Conservation (phyloP, 2,329 filamentous ascomycete genomes). For the Trichoderma atroviride region DNA sequence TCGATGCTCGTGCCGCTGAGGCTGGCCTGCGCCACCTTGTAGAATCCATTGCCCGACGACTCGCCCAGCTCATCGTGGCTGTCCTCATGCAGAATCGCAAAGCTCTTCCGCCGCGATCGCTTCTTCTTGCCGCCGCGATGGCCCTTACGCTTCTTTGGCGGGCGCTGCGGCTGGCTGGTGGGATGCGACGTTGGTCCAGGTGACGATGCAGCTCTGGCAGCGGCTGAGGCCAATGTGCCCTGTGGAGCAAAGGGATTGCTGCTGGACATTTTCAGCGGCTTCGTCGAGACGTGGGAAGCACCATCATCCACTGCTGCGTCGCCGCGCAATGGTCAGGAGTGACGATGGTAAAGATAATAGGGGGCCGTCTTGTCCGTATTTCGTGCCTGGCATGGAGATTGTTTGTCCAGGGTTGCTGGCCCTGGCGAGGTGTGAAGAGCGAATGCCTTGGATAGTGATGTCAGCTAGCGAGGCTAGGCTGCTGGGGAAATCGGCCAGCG, state of each 20-base stretch:
- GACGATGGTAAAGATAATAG: neutral
- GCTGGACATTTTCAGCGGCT: conserved; percentile 29
- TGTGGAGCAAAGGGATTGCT: conserved; percentile 39
- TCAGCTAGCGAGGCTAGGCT: conserved; percentile 10
- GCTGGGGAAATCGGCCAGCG: neutral
- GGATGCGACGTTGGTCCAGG: conserved; percentile 13
- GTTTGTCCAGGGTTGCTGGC: conserved; percentile 22
- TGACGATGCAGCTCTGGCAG: conserved; percentile 15
- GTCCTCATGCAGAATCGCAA: conserved; percentile 67
- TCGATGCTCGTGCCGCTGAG: conserved; percentile 85
- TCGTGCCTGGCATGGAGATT: neutral
- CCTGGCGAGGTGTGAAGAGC: neutral
- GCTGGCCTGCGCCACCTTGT: conserved; percentile 56
- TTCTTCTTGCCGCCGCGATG: conserved; percentile 80
- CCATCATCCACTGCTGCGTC: conserved; percentile 12
- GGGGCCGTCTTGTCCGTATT: neutral
- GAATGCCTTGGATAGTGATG: conserved; percentile 11
- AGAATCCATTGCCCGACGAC: conserved; percentile 48
- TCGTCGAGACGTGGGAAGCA: conserved; percentile 9
- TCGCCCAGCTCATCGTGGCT: conserved; percentile 43
- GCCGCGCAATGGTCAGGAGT: neutral
- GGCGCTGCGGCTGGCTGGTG: conserved; percentile 27
- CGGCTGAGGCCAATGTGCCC: conserved; percentile 27
- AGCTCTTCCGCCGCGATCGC: conserved; percentile 76
- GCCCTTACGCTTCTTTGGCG: conserved; percentile 65